A percentile compares a stretch with the other conserved stretches of the same genome.
These are phyloP conservation scores for Sanguinoderma infundibulare DNA, from an alignment of 1,284 basidiomycete species.

Conservation along the genomic window DNA sequence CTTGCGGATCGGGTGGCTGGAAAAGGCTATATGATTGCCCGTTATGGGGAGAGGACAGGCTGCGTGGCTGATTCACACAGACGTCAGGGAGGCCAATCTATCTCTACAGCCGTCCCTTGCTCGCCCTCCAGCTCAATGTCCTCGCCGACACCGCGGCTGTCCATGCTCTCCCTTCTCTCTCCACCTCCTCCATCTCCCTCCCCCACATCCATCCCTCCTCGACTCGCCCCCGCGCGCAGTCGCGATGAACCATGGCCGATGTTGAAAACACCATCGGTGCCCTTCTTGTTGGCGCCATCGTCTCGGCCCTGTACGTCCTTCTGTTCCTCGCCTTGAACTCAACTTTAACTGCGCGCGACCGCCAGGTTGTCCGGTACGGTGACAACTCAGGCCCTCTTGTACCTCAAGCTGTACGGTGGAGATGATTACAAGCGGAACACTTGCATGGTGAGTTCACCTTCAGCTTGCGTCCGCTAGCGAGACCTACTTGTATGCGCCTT, in stretches of 20 bases:
- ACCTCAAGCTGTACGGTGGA: conserved; percentile 21
- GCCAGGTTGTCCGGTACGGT: conserved; percentile 23
- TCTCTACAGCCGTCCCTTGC: conserved; percentile 16
- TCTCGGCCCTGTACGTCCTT: conserved; percentile 20
- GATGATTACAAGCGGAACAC: conserved; percentile 24
- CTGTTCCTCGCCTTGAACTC: not conserved
- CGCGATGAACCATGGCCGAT: conserved; percentile 26
- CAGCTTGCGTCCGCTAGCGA: too few species aligned
- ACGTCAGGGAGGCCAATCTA: conserved; percentile 26
- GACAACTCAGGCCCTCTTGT: conserved; percentile 24
- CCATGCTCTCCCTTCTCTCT: conserved; percentile 5
- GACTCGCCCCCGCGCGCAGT: conserved; percentile 15
- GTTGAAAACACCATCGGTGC: conserved; percentile 25
- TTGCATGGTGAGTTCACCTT: conserved; percentile 16
- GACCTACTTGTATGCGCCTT: not conserved
- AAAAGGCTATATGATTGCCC: conserved; percentile 23
- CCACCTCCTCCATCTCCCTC: conserved; percentile 9
- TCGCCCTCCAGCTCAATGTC: conserved; percentile 5
- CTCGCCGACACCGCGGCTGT: conserved; percentile 7
- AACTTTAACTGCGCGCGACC: not conserved
- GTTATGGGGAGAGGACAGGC: conserved; percentile 6
- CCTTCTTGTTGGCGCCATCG: conserved; percentile 25
- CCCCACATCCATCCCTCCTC: not conserved
- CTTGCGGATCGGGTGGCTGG: not conserved
- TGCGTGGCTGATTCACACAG: conserved; percentile 17